A percentile compares a stretch with the other conserved stretches of the same genome.
Evolutionary conservation across 169 alveolate species (phyloP).

Genomic region (Plasmodium adleri): DNA sequence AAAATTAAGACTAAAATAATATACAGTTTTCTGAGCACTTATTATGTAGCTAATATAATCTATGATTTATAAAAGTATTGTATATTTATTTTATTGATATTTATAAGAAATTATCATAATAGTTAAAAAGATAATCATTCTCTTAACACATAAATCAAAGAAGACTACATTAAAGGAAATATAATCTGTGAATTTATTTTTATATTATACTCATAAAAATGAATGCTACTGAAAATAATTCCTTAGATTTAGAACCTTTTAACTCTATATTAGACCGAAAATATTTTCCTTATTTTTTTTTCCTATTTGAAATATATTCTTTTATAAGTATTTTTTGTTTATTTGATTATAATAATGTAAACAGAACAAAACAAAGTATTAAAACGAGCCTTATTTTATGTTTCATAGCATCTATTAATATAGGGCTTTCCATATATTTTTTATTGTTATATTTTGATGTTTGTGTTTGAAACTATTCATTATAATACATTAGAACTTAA

Average conservation of each 20-base stretch:
- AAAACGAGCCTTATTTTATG: conserved; percentile 30
- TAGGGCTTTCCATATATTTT: conserved; percentile 49
- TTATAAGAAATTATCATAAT: too few species aligned
- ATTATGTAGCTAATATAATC: too few species aligned
- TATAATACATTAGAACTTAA: too few species aligned
- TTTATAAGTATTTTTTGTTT: conserved; percentile 38
- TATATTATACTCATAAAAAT: not conserved
- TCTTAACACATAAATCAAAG: too few species aligned
- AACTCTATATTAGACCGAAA: conserved; percentile 26
- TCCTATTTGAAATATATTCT: conserved; percentile 32
- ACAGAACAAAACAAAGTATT: conserved; percentile 3
- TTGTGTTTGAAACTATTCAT: not conserved
- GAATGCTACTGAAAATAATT: conserved; percentile 3
- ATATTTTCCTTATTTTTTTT: conserved; percentile 45
- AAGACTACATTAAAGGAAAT: too few species aligned
- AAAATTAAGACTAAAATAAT: too few species aligned
- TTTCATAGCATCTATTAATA: conserved; percentile 40
- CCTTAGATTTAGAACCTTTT: conserved; percentile 47
- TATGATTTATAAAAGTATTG: too few species aligned
- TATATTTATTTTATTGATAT: too few species aligned
- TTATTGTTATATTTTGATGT: conserved; percentile 51
- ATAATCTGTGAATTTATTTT: too few species aligned
- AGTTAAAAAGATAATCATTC: too few species aligned
- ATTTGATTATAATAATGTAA: conserved; percentile 26
- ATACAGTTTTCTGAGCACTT: too few species aligned